Base-by-base conservation (phyloP, 441 rosid species). In the Gossypium gossypioides region DNA sequence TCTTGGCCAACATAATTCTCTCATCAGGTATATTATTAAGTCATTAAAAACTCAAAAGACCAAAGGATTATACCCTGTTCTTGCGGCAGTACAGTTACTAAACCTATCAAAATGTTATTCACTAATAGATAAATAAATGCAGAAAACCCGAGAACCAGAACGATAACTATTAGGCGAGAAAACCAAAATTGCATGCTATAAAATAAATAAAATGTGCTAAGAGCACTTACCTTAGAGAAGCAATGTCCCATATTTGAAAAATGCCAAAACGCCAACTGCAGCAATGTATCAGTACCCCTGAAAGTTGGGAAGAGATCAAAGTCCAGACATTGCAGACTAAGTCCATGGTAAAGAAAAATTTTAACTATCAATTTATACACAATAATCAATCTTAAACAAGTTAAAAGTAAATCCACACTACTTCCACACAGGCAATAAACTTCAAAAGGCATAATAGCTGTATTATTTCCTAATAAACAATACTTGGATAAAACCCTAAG, bases 211-310 rank as follows among this genome's bases (percentile, higher is more conserved):
- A 15, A 37, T 2, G 2, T 21, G 56, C 42, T 15, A 18, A 13
- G 68, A 58, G 70, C n/a, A 54, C 63, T 63, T 78, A 82, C 88
- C 84, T 55, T 80, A 13, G 77, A 4, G 19, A 51, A 56, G 65
- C 88, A 82, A 6, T 5, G 54, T 48, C 88, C 88, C 88, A 85
- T 85, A 44, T 50, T 65, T 27, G 18, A 74, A 62, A 57, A 75
- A 74, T 55, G 6, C 61, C 46, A 16, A 52, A 60, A 68, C 0
- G 16, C 29, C 25, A 25, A 16, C 25, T 1, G 69, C 71, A 46
- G 60, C 37, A 44, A 64, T 22, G 15, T 32, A 58, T 55, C 57
- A 22, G 24, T n/a, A 68, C n/a, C 73, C 73, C 71, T 73, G 76
- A 71, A 65, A 64, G 12, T 8, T 32, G 52, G 19, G 54, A 64